Evolutionary conservation across 108 stramenopile species (phyloP).

Genomic region (Conticribra weissflogii): DNA sequence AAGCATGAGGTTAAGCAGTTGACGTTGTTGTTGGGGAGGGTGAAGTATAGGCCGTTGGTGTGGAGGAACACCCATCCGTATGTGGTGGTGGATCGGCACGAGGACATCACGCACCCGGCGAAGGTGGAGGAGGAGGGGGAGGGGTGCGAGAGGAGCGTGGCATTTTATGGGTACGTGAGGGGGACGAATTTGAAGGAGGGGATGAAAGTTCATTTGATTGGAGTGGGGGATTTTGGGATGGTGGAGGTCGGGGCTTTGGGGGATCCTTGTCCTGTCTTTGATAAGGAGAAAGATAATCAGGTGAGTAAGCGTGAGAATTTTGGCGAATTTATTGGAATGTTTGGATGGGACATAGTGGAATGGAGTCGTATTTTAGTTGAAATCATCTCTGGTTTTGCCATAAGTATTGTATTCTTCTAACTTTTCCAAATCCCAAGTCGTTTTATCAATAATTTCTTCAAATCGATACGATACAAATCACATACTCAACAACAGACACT

Average conservation of each 20-base stretch:
- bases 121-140: conserved; percentile 80
- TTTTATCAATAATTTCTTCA: too few species aligned
- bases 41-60: conserved; percentile 96
- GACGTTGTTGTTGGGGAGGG: conserved; percentile 82
- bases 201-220: conserved; percentile 92
- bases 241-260: conserved; percentile 64
- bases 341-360: too few species aligned
- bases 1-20: conserved; percentile 95
- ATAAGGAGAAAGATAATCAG: conserved; percentile 75
- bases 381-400: too few species aligned
- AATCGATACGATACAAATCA: too few species aligned
- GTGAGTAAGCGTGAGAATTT: neutral
- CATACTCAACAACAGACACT: conserved; percentile 50
- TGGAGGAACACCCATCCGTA: conserved; percentile 99
- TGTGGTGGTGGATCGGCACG: conserved; percentile 93
- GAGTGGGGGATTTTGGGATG: conserved; percentile 94
- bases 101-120: conserved; percentile 88
- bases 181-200: conserved; percentile 92
- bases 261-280: conserved; percentile 87
- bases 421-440: too few species aligned
- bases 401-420: too few species aligned
- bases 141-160: conserved; percentile 80
- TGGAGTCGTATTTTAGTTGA: too few species aligned
- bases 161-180: conserved; percentile 96
- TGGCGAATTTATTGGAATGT: too few species aligned